Base-by-base conservation (phyloP, 805 yeast species). In the Zygoascus bituminiphila region DNA sequence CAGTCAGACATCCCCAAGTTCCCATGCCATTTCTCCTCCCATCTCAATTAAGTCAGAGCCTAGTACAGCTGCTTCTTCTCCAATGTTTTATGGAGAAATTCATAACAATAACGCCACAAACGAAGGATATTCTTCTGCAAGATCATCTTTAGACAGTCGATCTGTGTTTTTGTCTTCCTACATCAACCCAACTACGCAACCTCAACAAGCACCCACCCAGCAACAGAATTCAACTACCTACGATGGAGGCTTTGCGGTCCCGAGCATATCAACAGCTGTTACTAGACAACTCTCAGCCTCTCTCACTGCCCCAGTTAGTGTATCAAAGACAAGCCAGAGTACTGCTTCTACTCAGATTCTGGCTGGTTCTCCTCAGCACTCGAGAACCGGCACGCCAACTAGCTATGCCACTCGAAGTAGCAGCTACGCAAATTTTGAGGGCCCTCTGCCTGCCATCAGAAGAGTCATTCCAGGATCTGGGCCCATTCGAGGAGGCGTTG, bases 401-500 rank as follows among this genome's bases (percentile, higher is more conserved):
- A 8, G 21, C 31, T 15, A 44, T 25, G 20, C 42, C 24, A 25
- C 40, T 23, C n/a, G 31, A 20, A 41, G 25, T n/a, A 8, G 5
- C 19, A 35, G 35, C 25, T 43, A 23, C 36, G 77, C 65, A 10
- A 45, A 47, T 45, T 35, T 42, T 10, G 52, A 46, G 4, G 52
- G 49, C 5, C 51, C 49, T n/a, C 21, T 53, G 26, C 94, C 94
- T 1, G 63, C 74, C 0, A 82, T 91, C 46, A 89, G 88, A 62
- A 74, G 95, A 50, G 82, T 93, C 10, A 89, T 93, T 49, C 98
- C 98, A 1, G 84, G 93, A 0, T 89, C 86, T 61, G 98, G 98
- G 1, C 95, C 97, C 12, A 77, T 88, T 14, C 76, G 96, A 53
- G 98, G 98, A 55, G 98, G 98, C 17, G 82, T 89, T 40, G 98